These are phyloP conservation scores for Eucalyptus viminalis DNA, from an alignment of 345 rosid species.

Conservation along the genomic window DNA sequence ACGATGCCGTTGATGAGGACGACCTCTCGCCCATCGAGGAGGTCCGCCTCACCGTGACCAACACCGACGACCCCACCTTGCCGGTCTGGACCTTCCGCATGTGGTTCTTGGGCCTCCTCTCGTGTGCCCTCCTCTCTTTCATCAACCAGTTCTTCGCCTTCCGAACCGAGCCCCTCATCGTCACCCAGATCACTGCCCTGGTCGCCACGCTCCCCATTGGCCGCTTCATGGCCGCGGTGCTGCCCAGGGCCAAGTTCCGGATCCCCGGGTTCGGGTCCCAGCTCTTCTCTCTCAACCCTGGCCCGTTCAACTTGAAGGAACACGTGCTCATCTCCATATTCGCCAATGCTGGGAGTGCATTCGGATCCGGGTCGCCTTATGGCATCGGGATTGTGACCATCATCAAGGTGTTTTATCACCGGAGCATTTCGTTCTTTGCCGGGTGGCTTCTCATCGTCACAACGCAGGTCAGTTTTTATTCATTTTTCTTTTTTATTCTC, in stretches of 20 bases:
- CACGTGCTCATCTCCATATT: slow-evolving; percentile 74
- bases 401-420: slow-evolving; percentile 54
- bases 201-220: slow-evolving; percentile 77
- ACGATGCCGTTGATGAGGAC: slow-evolving; percentile 6
- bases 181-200: slow-evolving; percentile 75
- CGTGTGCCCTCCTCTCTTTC: slow-evolving; percentile 64
- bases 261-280: slow-evolving; percentile 45
- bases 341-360: slow-evolving; percentile 83
- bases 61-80: slow-evolving; percentile 63
- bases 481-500: not conserved
- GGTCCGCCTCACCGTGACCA: slow-evolving; percentile 67
- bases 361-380: slow-evolving; percentile 60
- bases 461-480: slow-evolving; percentile 38
- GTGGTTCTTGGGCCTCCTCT: slow-evolving; percentile 68
- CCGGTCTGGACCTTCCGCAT: slow-evolving; percentile 90
- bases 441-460: slow-evolving; percentile 83
- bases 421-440: slow-evolving; percentile 58
- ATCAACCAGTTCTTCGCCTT: slow-evolving; percentile 76
- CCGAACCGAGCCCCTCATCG: slow-evolving; percentile 72
- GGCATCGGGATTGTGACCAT: slow-evolving; percentile 65
- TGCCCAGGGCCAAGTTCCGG: slow-evolving; percentile 46
- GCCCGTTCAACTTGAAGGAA: slow-evolving; percentile 81
- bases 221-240: slow-evolving; percentile 46
- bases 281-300: slow-evolving; percentile 64
- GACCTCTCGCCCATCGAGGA: slow-evolving; percentile 68